phyloP scores from a whole-genome alignment of 2,329 filamentous ascomycete species.

The Cephalotrichum gorgonifer region DNA sequence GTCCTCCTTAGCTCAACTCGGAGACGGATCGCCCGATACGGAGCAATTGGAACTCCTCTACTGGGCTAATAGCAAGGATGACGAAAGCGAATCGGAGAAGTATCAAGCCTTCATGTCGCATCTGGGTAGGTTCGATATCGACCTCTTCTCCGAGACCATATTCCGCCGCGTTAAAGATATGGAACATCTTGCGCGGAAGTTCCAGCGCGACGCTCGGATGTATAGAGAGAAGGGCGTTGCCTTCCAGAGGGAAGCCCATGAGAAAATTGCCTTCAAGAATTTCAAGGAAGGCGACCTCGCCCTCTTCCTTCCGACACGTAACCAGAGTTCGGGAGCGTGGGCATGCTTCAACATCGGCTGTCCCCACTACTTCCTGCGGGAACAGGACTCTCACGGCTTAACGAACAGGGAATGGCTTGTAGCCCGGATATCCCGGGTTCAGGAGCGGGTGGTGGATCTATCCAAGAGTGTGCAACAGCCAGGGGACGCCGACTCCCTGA shows the following conservation, averaged over 20 bases:
- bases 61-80: conserved; percentile 67
- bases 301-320: conserved; percentile 85
- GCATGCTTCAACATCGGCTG: conserved; percentile 97
- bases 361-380: conserved; percentile 91
- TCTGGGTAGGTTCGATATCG: conserved; percentile 70
- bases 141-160: conserved; percentile 74
- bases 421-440: conserved; percentile 80
- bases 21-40: conserved; percentile 47
- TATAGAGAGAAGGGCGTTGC: conserved; percentile 82
- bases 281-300: conserved; percentile 97
- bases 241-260: conserved; percentile 74
- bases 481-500: conserved; percentile 38
- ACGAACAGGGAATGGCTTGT: conserved; percentile 90
- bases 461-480: conserved; percentile 59
- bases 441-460: conserved; percentile 87
- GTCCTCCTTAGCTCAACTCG: conserved; percentile 39
- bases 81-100: conserved; percentile 51
- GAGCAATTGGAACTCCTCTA: conserved; percentile 64
- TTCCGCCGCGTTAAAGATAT: conserved; percentile 87
- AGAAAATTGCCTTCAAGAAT: conserved; percentile 90
- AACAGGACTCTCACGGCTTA: conserved; percentile 81
- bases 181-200: conserved; percentile 86
- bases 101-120: conserved; percentile 67
- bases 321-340: conserved; percentile 91
- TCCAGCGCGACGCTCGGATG: conserved; percentile 75